phyloP scores from a whole-genome alignment of 1,284 basidiomycete species.

The Tilletia walkeri region DNA sequence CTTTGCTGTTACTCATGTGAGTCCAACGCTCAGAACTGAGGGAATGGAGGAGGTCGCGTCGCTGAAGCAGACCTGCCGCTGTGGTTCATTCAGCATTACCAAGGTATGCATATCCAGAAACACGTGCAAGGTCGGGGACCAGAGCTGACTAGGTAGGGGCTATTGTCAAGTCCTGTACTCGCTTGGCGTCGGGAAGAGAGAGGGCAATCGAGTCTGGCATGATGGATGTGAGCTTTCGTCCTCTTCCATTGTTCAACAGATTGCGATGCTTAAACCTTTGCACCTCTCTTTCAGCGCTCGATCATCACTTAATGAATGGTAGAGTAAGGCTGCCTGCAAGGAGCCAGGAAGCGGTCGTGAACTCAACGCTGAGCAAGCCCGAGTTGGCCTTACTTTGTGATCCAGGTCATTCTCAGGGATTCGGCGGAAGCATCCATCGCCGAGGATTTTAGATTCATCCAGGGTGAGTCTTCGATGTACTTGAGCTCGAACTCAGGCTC shows the following conservation, averaged over 20 bases:
- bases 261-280: background rate
- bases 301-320: slow-evolving; percentile 5
- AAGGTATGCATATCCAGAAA: background rate
- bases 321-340: background rate
- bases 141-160: background rate
- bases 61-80: background rate
- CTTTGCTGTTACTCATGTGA: slow-evolving; percentile 10
- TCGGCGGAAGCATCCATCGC: background rate
- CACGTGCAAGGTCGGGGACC: background rate
- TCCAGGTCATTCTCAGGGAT: background rate
- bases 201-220: background rate
- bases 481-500: background rate
- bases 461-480: background rate
- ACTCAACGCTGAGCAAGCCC: too few relatives aligned
- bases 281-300: background rate
- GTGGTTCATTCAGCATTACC: background rate
- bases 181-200: background rate
- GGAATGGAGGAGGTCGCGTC: background rate
- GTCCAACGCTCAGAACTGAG: background rate
- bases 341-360: background rate
- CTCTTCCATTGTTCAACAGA: too few relatives aligned
- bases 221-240: background rate
- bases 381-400: too few relatives aligned
- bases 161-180: background rate
- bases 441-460: slow-evolving; percentile 5